Percentiles rank a stretch among this genome's conserved stretches.
phyloP scores from a whole-genome alignment of 805 yeast species.

The Wickerhamomyces subpelliculosus region DNA sequence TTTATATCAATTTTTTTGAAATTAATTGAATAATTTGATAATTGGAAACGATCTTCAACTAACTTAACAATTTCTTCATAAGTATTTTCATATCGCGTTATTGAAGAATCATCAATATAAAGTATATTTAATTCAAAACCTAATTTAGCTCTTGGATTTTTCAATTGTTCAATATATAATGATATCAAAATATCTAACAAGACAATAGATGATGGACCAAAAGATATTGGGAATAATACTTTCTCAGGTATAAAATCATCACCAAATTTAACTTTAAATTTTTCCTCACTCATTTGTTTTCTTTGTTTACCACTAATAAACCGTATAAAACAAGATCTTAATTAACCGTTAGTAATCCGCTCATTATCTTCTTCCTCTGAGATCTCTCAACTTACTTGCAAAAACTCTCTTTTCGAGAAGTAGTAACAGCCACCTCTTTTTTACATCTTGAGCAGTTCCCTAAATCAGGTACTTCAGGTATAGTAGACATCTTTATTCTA shows the following conservation, averaged over 20 bases:
- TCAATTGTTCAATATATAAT: slow-evolving; percentile 53
- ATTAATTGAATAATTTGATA: slow-evolving; percentile 25
- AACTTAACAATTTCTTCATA: slow-evolving; percentile 8
- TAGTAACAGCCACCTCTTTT: slow-evolving; percentile 30
- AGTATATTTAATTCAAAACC: slow-evolving; percentile 60
- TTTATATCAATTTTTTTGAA: slow-evolving; percentile 37
- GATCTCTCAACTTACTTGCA: slow-evolving; percentile 32
- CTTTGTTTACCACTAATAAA: slow-evolving; percentile 78
- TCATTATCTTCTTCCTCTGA: too few relatives aligned
- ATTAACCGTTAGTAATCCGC: neutral
- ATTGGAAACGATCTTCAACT: slow-evolving; percentile 14
- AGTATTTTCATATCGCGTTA: slow-evolving; percentile 10
- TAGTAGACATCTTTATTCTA: neutral
- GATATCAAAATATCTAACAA: slow-evolving; percentile 60
- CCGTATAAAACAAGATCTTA: slow-evolving; percentile 52
- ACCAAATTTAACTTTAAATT: slow-evolving; percentile 65
- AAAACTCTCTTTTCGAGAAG: slow-evolving; percentile 57
- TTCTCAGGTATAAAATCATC: slow-evolving; percentile 33
- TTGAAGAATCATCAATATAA: slow-evolving; percentile 35
- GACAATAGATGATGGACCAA: slow-evolving; percentile 62
- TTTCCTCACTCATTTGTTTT: slow-evolving; percentile 63
- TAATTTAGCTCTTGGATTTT: slow-evolving; percentile 53
- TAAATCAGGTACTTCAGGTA: neutral
- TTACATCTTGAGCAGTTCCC: slow-evolving; percentile 37
- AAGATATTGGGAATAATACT: slow-evolving; percentile 55